Percentiles rank a stretch among this genome's conserved stretches.
phyloP scores from a whole-genome alignment of 2,329 filamentous ascomycete genomes.

The Aureobasidium sp. region DNA sequence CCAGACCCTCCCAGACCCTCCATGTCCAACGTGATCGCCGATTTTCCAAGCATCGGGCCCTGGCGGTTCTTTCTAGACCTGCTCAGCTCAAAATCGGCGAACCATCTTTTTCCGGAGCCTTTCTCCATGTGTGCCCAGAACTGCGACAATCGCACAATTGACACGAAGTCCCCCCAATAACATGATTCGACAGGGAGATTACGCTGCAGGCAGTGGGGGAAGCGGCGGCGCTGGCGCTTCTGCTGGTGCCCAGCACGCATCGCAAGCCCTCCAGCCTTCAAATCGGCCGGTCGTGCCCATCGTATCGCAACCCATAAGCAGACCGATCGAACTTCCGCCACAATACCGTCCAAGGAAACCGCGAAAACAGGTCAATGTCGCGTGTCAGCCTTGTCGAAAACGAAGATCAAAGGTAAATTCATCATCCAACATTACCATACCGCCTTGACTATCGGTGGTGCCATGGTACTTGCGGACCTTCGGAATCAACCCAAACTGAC shows the following conservation, averaged over 20 bases:
- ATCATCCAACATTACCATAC: background rate
- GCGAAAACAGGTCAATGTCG: conserved; percentile 9
- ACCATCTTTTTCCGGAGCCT: conserved; percentile 6
- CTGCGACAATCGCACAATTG: background rate
- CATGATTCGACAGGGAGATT: conserved; percentile 2
- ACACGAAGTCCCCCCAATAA: background rate
- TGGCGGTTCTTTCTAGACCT: background rate
- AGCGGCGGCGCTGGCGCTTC: background rate
- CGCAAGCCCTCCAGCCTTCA: background rate
- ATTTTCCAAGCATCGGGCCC: background rate
- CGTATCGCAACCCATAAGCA: conserved; percentile 5
- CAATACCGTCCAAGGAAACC: conserved; percentile 7
- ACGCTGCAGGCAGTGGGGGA: background rate
- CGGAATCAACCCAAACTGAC: background rate
- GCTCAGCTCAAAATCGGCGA: conserved; percentile 1
- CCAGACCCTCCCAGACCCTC: conserved; percentile 1
- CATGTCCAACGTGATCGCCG: background rate
- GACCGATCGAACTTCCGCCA: conserved; percentile 4
- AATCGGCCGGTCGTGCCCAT: conserved; percentile 4
- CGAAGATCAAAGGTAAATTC: conserved; percentile 8
- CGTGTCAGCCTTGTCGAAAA: conserved; percentile 9
- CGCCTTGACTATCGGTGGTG: background rate
- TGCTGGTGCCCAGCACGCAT: background rate
- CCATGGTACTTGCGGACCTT: background rate
- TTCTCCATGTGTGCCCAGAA: background rate